Base-by-base conservation (phyloP, 192 early-diverging fungal genomes). In the Dimargaris cristalligena region DNA sequence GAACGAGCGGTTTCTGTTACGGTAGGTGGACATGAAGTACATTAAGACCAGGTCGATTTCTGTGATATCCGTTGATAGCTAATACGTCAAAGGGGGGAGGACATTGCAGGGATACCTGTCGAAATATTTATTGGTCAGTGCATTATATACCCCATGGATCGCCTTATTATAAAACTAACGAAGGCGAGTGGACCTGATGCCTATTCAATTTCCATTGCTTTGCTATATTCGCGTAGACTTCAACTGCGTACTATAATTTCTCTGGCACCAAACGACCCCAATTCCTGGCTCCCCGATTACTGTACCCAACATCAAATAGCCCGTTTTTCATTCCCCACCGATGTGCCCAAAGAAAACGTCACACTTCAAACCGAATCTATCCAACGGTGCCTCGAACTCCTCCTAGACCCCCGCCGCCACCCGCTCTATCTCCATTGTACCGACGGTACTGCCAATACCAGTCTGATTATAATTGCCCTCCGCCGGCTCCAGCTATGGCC, bases 401-500 rank as follows among this genome's bases (percentile, higher is more conserved):
- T 96, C 23, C 84, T 89, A 14, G 84, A 94, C 59, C 78, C 81
- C 2, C 35, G 58, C 1, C 81, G 83, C 52, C 62, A 76, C 44
- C 94, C 92, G 0, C 60, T 93, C 26, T 96, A 87, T 64, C 59
- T 98, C 4, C 94, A 98, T 66, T 96, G 92, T 62, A 67, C 90
- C 31, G 89, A 96, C 64, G 92, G 92, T 13, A 80, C 86, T 2
- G 77, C 85, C 59, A 88, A 92, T 33, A 94, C 89, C 1, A 87
- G 88, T 0, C 67, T 91, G 2, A 78, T 90, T 1, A 68, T 94
- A 14, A 83, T 87, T 63, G 91, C 89, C 65, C 61, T 98, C 60
- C 78, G 94, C 34, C 93, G 90, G 61, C 66, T 98, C 46, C 90
- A 94, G 74, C 77, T 86, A 62, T 97, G 94, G 94, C 83, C 79